Conservation (phyloP, 495 filamentous ascomycete genomes). For the Podospora pseudocomata region DNA sequence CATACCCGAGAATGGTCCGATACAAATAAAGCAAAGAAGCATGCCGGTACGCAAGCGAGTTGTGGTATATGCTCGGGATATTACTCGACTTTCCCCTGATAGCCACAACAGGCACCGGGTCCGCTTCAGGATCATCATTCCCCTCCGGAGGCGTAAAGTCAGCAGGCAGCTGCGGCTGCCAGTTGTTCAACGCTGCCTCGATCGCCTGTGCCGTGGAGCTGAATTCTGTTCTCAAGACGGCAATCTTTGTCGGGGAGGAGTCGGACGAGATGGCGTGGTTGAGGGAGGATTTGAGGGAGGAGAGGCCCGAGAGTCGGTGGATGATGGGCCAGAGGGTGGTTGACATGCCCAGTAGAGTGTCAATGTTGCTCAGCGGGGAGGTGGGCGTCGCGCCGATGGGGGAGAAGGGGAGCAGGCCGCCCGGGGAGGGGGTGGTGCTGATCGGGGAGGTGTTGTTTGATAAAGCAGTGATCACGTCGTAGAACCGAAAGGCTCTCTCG, state of each 20-base stretch:
- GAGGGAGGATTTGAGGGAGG: constrained; percentile 49
- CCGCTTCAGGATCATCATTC: not conserved
- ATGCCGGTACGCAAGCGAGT: constrained; percentile 60
- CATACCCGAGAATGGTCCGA: constrained; percentile 47
- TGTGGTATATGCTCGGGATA: constrained; percentile 53
- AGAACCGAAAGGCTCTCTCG: constrained; percentile 60
- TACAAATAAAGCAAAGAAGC: constrained; percentile 60
- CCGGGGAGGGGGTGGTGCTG: constrained; percentile 46
- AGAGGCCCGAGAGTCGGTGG: constrained; percentile 55
- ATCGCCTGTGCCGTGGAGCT: constrained; percentile 53
- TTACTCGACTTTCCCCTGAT: not conserved
- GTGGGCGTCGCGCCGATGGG: constrained; percentile 43
- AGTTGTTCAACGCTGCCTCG: constrained; percentile 52
- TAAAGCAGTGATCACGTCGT: constrained; percentile 60
- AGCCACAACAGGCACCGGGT: constrained; percentile 5
- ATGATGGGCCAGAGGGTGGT: constrained; percentile 62
- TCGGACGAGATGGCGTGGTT: constrained; percentile 40
- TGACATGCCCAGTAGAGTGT: constrained; percentile 59
- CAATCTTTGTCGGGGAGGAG: constrained; percentile 43
- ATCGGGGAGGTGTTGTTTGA: constrained; percentile 59
- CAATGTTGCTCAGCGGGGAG: constrained; percentile 49
- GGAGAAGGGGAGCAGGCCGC: constrained; percentile 42
- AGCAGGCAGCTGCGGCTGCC: constrained; percentile 47
- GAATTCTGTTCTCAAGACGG: constrained; percentile 53
- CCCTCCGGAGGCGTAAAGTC: constrained; percentile 12